Percentiles rank a stretch among this genome's conserved stretches.
Evolutionary conservation across 2,329 filamentous ascomycete genomes (phyloP).

Genomic region (Lomentospora prolificans): DNA sequence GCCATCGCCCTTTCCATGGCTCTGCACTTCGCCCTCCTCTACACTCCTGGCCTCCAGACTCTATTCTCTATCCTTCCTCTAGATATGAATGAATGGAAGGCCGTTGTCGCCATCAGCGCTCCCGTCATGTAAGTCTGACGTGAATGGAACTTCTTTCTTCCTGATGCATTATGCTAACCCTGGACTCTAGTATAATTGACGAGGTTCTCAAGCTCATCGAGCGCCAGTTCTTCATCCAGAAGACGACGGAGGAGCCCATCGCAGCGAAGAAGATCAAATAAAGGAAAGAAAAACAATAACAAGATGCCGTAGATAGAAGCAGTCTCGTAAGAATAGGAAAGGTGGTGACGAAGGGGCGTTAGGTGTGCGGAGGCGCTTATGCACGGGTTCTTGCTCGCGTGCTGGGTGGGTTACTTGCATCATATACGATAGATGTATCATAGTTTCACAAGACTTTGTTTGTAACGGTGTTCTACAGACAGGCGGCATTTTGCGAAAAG

Average conservation of each 20-base stretch:
- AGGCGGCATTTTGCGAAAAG: not conserved
- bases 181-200: slow-evolving; percentile 56
- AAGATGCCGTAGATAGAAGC: slow-evolving; percentile 11
- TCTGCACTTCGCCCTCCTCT: slow-evolving; percentile 87
- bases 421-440: slow-evolving; percentile 8
- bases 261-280: slow-evolving; percentile 47
- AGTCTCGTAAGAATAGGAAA: too few relatives aligned
- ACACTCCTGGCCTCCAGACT: slow-evolving; percentile 77
- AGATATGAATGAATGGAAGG: slow-evolving; percentile 81
- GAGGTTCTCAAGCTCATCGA: slow-evolving; percentile 75
- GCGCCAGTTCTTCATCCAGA: slow-evolving; percentile 53
- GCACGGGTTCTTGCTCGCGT: not conserved
- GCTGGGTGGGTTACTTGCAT: not conserved
- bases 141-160: too few relatives aligned
- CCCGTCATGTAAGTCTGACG: slow-evolving; percentile 72
- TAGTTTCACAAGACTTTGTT: slow-evolving; percentile 5
- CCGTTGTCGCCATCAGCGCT: slow-evolving; percentile 76
- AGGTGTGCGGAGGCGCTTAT: not conserved
- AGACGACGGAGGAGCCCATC: slow-evolving; percentile 25
- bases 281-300: slow-evolving; percentile 17
- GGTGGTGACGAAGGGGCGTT: too few relatives aligned
- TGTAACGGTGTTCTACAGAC: slow-evolving; percentile 2
- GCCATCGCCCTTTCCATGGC: slow-evolving; percentile 89
- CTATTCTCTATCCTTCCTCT: slow-evolving; percentile 88
- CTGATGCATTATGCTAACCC: too few relatives aligned